Conservation (phyloP, 768 basidiomycete genomes). For the Amanita rimosa region DNA sequence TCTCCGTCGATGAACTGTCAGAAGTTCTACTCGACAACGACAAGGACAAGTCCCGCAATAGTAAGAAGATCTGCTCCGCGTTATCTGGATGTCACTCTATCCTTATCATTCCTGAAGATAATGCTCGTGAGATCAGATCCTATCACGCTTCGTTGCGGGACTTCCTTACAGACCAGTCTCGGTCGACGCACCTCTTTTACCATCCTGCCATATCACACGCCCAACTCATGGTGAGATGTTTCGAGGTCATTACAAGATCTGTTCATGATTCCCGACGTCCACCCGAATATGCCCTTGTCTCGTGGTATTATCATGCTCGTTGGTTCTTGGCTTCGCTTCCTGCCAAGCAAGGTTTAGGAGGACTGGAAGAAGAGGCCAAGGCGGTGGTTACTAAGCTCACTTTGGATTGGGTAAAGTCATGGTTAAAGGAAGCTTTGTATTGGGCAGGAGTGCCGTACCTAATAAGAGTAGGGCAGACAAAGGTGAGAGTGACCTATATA, state of each 20-base stretch:
- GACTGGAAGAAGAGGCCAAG: background rate
- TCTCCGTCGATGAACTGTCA: background rate
- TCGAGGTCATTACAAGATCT: background rate
- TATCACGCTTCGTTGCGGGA: conserved; percentile 5
- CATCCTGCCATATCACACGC: conserved; percentile 3
- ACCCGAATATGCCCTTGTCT: conserved; percentile 6
- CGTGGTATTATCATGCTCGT: conserved; percentile 6
- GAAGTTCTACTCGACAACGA: background rate
- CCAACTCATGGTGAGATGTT: background rate
- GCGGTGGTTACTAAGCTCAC: no score
- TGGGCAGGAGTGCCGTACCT: no score
- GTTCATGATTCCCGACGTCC: background rate
- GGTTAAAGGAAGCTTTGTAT: no score
- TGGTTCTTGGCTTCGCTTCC: background rate
- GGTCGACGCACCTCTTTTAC: conserved; percentile 4
- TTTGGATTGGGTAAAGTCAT: no score
- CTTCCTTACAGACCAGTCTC: conserved; percentile 3
- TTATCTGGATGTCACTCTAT: background rate
- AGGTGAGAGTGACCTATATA: no score
- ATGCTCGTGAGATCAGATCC: conserved; percentile 1
- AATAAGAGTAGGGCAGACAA: no score
- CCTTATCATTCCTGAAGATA: background rate
- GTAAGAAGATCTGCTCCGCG: background rate
- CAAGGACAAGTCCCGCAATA: background rate
- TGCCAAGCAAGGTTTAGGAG: background rate